Percentiles rank a stretch among this genome's conserved stretches.
Conservation (phyloP, 2,329 filamentous ascomycete species). For the Pezicula rhizophila region DNA sequence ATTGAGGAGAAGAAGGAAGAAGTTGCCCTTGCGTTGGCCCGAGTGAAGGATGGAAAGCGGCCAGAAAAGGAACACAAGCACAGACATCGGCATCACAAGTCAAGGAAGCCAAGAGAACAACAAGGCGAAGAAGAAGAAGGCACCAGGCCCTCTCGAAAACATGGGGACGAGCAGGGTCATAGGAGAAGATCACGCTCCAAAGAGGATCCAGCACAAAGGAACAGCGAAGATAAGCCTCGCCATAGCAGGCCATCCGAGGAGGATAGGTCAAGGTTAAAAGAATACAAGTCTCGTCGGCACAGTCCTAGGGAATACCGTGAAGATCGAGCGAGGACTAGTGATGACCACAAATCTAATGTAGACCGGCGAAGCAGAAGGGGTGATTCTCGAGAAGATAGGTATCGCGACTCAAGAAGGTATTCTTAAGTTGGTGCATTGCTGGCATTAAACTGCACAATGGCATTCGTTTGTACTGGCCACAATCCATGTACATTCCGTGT, state of each 20-base stretch:
- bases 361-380: conserved; percentile 8
- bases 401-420: conserved; percentile 8
- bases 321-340: conserved; percentile 5
- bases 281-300: conserved; percentile 4
- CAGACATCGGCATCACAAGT: conserved; percentile 20
- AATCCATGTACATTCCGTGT: neutral
- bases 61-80: conserved; percentile 17
- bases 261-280: conserved; percentile 5
- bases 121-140: conserved; percentile 4
- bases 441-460: neutral
- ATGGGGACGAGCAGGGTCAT: conserved; percentile 7
- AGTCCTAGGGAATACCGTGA: conserved; percentile 7
- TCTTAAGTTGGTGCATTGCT: neutral
- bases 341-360: neutral
- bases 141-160: conserved; percentile 9
- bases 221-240: neutral
- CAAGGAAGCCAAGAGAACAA: conserved; percentile 12
- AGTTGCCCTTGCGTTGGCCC: conserved; percentile 63
- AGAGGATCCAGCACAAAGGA: too few species aligned
- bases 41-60: conserved; percentile 32
- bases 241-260: conserved; percentile 3
- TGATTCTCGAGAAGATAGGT: conserved; percentile 7
- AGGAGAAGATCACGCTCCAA: conserved; percentile 12
- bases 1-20: conserved; percentile 90
- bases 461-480: neutral